Conservation (phyloP, 306 rosid species). For the Inga laurina region DNA sequence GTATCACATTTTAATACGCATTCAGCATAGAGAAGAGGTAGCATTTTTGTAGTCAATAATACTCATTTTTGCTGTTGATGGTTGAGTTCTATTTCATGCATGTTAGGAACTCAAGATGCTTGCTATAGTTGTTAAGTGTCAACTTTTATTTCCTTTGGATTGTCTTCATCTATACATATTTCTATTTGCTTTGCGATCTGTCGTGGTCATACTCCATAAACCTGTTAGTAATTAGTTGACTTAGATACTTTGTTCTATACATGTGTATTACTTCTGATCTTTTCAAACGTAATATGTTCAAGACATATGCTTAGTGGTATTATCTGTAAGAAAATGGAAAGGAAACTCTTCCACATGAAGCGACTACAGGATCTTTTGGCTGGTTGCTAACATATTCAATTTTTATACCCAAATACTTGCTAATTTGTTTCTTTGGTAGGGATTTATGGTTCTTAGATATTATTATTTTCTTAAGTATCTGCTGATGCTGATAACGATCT, state of each 20-base stretch:
- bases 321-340: neutral
- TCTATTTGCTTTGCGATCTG: neutral
- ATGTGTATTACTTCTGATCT: neutral
- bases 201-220: neutral
- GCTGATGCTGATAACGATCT: constrained; percentile 39
- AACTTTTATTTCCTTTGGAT: neutral
- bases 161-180: neutral
- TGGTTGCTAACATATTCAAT: constrained; percentile 6
- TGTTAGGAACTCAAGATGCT: neutral
- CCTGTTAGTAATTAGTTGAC: neutral
- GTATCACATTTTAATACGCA: neutral
- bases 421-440: constrained; percentile 11
- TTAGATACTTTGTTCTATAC: neutral
- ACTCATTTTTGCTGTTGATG: constrained; percentile 9
- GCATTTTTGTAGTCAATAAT: constrained; percentile 3
- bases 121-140: neutral
- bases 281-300: neutral
- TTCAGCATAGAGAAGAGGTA: neutral
- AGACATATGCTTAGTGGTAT: neutral
- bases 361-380: neutral
- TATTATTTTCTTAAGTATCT: constrained; percentile 21
- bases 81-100: neutral
- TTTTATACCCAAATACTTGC: constrained; percentile 3
- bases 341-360: neutral
- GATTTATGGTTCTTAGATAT: neutral